Evolutionary conservation across 495 filamentous ascomycete genomes (phyloP), one percentile per base, ranked within the genome.

Genomic region (Jackrogersella minutella): DNA sequence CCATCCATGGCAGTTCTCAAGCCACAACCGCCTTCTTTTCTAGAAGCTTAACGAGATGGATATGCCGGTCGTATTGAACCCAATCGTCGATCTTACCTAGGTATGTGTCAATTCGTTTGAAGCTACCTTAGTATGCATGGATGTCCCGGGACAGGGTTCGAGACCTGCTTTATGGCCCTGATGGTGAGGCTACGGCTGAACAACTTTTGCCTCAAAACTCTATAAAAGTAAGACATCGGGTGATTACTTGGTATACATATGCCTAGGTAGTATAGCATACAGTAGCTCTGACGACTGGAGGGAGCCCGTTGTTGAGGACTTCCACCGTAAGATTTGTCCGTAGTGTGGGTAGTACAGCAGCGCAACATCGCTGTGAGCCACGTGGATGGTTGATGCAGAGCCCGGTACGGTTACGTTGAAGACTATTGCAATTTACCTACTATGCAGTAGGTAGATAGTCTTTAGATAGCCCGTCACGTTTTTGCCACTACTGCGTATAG

Each of bases 11-110:
- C 44, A 47, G 50, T 53, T 51, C 28, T 26, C 37, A 9, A 65
- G 63, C 63, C 63, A 59, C 63, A 49, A 33, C 63, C 63, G 55
- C 49, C 37, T 43, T 39, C 49, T 60, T 30, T 49, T 40, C 63
- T 14, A 60, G 49, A 55, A 58, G 62, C 55, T 65, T 65, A 54
- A 49, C 7, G 17, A 22, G 43, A 60, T 59, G 40, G 41, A 54
- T 34, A n/a, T 50, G 56, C 49, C 39, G 34, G 40, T n/a, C 63
- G 56, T 66, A 66, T 56, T 50, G 26, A 60, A 33, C 41, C 63
- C 56, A 58, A 65, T 65, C 21, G 14, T 21, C 10, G 30, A 7
- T 30, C 26, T 30, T 30, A 7, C n/a, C n/a, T n/a, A n/a, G n/a
- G n/a, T n/a, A n/a, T n/a, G n/a, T n/a, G n/a, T n/a, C n/a, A n/a